phyloP scores from a whole-genome alignment of 1,284 basidiomycete species.

The Afroboletus lepidellus region DNA sequence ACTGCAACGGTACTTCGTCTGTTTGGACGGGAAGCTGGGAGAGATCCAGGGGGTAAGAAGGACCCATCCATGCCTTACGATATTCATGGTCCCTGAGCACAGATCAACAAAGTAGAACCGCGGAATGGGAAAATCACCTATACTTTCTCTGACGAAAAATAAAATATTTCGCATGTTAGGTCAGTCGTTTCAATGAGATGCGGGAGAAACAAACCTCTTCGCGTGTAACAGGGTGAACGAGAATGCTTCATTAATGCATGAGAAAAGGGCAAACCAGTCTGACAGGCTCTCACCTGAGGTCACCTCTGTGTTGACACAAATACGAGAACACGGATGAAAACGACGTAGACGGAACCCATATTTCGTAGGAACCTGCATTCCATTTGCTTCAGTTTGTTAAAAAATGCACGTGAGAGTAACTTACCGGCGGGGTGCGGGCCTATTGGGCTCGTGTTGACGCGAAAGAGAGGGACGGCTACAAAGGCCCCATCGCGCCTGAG shows the following conservation, averaged over 20 bases:
- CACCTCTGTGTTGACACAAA: constrained; percentile 61
- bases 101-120: background rate
- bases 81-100: constrained; percentile 56
- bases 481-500: constrained; percentile 72
- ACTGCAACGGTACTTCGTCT: constrained; percentile 65
- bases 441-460: constrained; percentile 65
- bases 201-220: constrained; percentile 49
- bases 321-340: constrained; percentile 73
- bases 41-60: constrained; percentile 64
- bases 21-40: constrained; percentile 48
- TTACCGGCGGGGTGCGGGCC: constrained; percentile 76
- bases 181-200: background rate
- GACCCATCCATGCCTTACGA: constrained; percentile 70
- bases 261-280: background rate
- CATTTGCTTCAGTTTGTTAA: background rate
- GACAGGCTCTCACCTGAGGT: constrained; percentile 51
- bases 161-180: background rate
- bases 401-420: constrained; percentile 16
- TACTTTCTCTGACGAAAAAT: constrained; percentile 36
- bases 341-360: constrained; percentile 72
- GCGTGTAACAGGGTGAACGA: constrained; percentile 69
- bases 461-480: constrained; percentile 69
- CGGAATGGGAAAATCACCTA: background rate
- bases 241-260: constrained; percentile 32
- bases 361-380: constrained; percentile 68